A percentile compares a stretch with the other conserved stretches of the same genome.
Evolutionary conservation across 306 rosid species (phyloP).

Genomic region (Oemleria cerasiformis): DNA sequence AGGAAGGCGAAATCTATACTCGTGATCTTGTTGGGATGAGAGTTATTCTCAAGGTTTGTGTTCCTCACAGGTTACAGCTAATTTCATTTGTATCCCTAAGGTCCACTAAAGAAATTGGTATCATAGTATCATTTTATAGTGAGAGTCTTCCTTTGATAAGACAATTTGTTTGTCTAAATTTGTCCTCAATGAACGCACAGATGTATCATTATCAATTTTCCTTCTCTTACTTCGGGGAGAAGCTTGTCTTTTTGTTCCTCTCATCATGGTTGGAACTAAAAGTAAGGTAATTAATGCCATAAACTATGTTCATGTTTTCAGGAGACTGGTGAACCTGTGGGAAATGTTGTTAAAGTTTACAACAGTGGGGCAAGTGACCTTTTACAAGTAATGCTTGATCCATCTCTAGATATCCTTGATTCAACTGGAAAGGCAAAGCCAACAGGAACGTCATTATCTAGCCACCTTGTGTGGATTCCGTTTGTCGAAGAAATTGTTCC

Average conservation of each 20-base stretch:
- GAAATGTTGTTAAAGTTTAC: conserved; percentile 68
- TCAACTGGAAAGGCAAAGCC: conserved; percentile 56
- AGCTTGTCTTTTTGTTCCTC: conserved; percentile 17
- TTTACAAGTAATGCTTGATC: conserved; percentile 67
- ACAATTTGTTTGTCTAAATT: neutral
- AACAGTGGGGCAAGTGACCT: conserved; percentile 81
- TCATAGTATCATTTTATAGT: neutral
- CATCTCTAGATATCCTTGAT: conserved; percentile 54
- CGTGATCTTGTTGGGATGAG: conserved; percentile 89
- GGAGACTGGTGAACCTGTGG: conserved; percentile 73
- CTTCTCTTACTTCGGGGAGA: neutral
- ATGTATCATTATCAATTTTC: neutral
- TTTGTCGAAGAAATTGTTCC: conserved; percentile 97
- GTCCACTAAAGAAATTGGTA: neutral
- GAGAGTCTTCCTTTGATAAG: neutral
- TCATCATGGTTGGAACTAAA: conserved; percentile 14
- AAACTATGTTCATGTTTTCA: conserved; percentile 37
- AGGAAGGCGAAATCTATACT: conserved; percentile 83
- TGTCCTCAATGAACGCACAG: neutral
- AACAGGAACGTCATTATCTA: conserved; percentile 42
- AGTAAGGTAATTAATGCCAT: conserved; percentile 23
- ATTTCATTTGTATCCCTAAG: conserved; percentile 4
- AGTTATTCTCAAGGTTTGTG: conserved; percentile 75
- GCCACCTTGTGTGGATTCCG: conserved; percentile 79
- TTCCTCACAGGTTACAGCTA: neutral